Evolutionary conservation across 2,329 filamentous ascomycete species (phyloP).

Genomic region (Cadophora luteo-olivacea): DNA sequence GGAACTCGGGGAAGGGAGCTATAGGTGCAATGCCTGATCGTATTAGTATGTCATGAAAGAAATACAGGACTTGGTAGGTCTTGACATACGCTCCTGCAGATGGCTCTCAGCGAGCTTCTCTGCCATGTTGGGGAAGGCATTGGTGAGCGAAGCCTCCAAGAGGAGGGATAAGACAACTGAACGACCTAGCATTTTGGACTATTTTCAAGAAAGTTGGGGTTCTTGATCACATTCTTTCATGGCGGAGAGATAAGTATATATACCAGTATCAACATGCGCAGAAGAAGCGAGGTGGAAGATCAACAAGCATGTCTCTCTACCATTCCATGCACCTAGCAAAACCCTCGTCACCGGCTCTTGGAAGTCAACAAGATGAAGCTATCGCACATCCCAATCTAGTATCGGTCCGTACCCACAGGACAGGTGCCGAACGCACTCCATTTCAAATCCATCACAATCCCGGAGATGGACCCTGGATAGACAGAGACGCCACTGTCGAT

Average conservation of each 20-base stretch:
- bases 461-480: not conserved
- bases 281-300: not conserved
- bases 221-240: too few species aligned
- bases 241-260: not conserved
- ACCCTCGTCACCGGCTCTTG: not conserved
- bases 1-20: constrained; percentile 30
- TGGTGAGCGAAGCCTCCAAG: constrained; percentile 16
- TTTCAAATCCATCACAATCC: not conserved
- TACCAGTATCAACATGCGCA: not conserved
- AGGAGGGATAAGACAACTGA: constrained; percentile 7
- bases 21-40: constrained; percentile 23
- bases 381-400: constrained; percentile 1
- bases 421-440: not conserved
- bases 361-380: constrained; percentile 1
- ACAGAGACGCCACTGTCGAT: constrained; percentile 12
- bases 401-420: not conserved
- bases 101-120: constrained; percentile 17
- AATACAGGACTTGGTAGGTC: not conserved
- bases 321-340: not conserved
- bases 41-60: constrained; percentile 7
- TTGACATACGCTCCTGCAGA: constrained; percentile 21
- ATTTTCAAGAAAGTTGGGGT: not conserved
- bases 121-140: constrained; percentile 25
- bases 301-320: not conserved
- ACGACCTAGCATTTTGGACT: constrained; percentile 13